Evolutionary conservation across 23 red algal species (phyloP), one percentile per base, ranked within the genome.

Genomic region (Gracilaria domingensis): DNA sequence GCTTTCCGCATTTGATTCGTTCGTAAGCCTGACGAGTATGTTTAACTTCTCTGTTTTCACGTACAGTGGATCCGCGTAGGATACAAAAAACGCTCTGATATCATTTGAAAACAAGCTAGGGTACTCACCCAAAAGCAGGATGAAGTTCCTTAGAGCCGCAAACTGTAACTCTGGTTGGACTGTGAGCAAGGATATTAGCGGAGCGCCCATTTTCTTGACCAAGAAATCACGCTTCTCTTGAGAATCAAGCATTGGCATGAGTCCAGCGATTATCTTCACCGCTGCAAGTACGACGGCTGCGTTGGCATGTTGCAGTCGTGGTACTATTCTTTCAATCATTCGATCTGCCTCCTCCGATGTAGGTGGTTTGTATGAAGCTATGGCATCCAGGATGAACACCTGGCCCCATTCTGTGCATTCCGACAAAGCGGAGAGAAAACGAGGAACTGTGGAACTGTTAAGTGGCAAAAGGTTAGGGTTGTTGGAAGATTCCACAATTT

Each of bases 351-450:
- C 96, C 40, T 94, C 85, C 21, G 81, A 62, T 23, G 66, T 87
- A 8, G 87, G 24, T 1, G 96, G 96, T 8, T 60, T 92, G 66
- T 98, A 98, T 17, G 65, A 75, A 49, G 94, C 78, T 37, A 99
- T 79, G 8, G 97, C 93, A 75, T 99, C 97, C 24, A 99, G 81
- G 72, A 99, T 72, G 53, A 85, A 84, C 38, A 99, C 64, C 45
- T 99, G 97, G 12, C 97, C 97, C 97, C 97, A 99, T 80, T 99
- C 97, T n/a, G 83, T 96, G 65, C 93, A 96, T 64, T 99, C 97
- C 28, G 82, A 75, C 13, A 99, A 82, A 23, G 94, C 94, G 17
- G 88, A 77, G 36, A 99, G 75, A 66, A 96, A 88, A 37, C 86
- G 80, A 11, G 79, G 74, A 18, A 96, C 50, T 2, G 84, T 80